Evolutionary conservation across 1,284 basidiomycete genomes (phyloP), one percentile per base, ranked within the genome.

Genomic region (Leccinum subfulvum): DNA sequence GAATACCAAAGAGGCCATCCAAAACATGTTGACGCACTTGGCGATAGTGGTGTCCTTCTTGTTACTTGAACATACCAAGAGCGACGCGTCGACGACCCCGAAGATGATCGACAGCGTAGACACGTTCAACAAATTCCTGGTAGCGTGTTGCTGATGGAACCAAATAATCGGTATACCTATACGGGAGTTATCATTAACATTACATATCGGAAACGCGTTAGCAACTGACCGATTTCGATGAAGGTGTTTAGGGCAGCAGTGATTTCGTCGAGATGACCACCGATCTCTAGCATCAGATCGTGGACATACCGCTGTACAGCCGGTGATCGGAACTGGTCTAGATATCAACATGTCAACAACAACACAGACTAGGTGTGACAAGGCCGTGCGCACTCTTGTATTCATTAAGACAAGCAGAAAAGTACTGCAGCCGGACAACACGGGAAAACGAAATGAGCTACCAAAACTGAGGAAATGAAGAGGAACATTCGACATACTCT

Each of bases 91-190:
- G 60, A 85, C 83, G 23, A 77, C 81, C 9, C 80, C 80, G 69
- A 85, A 85, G 73, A 85, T 82, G 14, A 85, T 87, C 26, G 86
- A 84, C 16, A 86, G 76, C 2, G 84, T 85, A 49, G 82, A 83
- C 58, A 86, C 67, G 60, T 84, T 85, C 56, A 85, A 72, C 21
- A 87, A 67, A 56, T 83, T 84, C 64, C 70, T 76, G 7, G 83
- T 77, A 0, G 79, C 81, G 54, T 85, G 84, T 63, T 82, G 80
- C 66, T 87, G 86, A 28, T 84, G 82, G 60, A 84, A 85, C 53
- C 83, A 80, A 58, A 87, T 84, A 2, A 82, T 84, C 7, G 84
- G 84, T 52, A 87, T 80, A 67, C 84, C 85, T 85, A 60, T 28
- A 62, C 18, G 44, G 18, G 11, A 30, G 26, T 41, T 55, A 14